Base-by-base conservation (phyloP, 2,329 filamentous ascomycete species). In the Verruconis gallopava region DNA sequence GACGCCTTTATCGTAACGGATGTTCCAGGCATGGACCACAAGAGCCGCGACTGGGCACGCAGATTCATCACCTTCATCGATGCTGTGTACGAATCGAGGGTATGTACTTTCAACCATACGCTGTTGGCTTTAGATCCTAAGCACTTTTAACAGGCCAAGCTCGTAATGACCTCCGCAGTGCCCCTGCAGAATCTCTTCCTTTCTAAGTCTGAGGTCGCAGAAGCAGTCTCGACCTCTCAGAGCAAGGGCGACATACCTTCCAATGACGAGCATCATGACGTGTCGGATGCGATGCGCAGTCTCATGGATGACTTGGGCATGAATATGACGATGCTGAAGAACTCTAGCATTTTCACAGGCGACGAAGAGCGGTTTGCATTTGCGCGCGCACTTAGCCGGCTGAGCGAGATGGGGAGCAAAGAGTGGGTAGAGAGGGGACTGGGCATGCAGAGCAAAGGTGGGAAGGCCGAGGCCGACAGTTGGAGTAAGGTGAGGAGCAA, bases 21-120 rank as follows among this genome's bases (percentile, higher is more conserved):
- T 40, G 79, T 96, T 1, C 91, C 91, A 0, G 84, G 81, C 4
- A 96, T 98, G 91, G 91, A 81, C 32, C 75, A 85, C 49, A 76
- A 77, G 42, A 77, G 86, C 55, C 77, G 91, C 15, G 91, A 98
- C 63, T 71, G 94, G 30, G 91, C 91, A 0, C 70, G 91, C 11
- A 73, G 91, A 4, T 95, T 98, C 61, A 98, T 98, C 58, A 98
- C 89, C 0, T 95, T 98, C 52, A 85, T 98, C 49, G 91, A 98
- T 58, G 89, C 91, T 4, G 81, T 95, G 3, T 98, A 98, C 56
- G 91, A 98, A 61, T 69, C 64, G 48, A 61, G 70, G 51, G 72
- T 74, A 57, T 45, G 66, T 54, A 12, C 34, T 38, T 15, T 3
- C 36, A 13, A n/a, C 17, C 14, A 18, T 21, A 3, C 19, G 40